Base-by-base conservation (phyloP, 805 yeast species). In the Metschnikowia lachancei region DNA sequence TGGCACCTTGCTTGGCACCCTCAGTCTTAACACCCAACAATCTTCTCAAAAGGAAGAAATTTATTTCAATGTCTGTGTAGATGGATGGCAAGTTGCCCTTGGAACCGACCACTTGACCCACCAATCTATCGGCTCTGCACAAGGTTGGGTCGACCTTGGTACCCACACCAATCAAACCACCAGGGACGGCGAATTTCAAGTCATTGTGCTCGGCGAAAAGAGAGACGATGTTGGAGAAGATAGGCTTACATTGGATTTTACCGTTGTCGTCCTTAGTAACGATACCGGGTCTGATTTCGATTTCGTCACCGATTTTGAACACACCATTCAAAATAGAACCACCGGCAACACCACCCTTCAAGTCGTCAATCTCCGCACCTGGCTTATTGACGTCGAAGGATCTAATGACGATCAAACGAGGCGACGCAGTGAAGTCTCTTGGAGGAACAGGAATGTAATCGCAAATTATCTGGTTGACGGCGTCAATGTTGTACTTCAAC, bases 261-360 rank as follows among this genome's bases (percentile, higher is more conserved):
- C 84, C 82, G 56, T 77, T 78, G 61, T 88, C 95, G 67, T 88
- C 96, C 69, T 91, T 94, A 55, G 97, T 90, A 51, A 94, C 98
- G 57, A 94, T 91, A 79, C 99, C 99, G 47, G 99, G 99, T 70
- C 99, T 82, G 65, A 94, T 91, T 76, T 94, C 99, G 63, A 94
- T 92, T 76, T 94, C 98, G 66, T 94, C 99, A 53, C 97, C 98
- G 54, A 94, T 78, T 67, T 87, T 85, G 77, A 94, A 88, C 40
- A 94, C 99, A 80, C 99, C 99, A 50, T 83, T 89, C 65, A 94
- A 78, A 61, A 94, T 92, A 44, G 97, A 89, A 59, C 99, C 99
- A 77, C 99, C 99, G 38, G 99, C 99, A 66, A 94, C 98, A 83
- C 99, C 99, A 63, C 99, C 99, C 75, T 91, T 91, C 67, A 94